Evolutionary conservation across 2,329 filamentous ascomycete genomes (phyloP).

Genomic region (Trichoderma atroviride): DNA sequence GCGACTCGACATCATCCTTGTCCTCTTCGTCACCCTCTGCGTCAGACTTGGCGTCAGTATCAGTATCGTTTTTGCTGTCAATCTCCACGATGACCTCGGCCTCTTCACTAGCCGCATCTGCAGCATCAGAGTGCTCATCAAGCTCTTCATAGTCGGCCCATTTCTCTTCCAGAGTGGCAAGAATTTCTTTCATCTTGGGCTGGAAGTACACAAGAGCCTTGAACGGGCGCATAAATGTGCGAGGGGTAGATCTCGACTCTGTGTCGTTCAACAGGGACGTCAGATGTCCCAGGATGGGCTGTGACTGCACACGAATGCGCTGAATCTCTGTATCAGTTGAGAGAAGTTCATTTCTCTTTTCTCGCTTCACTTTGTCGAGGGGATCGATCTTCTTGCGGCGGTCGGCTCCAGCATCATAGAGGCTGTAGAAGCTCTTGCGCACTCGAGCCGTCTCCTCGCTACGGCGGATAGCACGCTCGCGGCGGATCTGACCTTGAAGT

Average conservation of each 20-base stretch:
- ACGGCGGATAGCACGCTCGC: constrained; percentile 42
- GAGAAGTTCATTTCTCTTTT: constrained; percentile 34
- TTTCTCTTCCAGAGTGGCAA: constrained; percentile 45
- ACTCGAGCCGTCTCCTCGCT: constrained; percentile 42
- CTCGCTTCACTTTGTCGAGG: constrained; percentile 31
- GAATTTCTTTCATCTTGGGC: constrained; percentile 45
- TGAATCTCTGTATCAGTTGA: constrained; percentile 37
- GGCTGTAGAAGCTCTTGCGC: constrained; percentile 38
- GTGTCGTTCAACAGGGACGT: constrained; percentile 43
- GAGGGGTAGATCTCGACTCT: constrained; percentile 40
- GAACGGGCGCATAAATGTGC: constrained; percentile 48
- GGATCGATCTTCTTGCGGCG: constrained; percentile 26
- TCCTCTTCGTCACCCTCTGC: constrained; percentile 31
- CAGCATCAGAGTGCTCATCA: constrained; percentile 31
- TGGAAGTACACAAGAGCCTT: constrained; percentile 46
- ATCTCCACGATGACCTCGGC: constrained; percentile 37
- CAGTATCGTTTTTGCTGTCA: background rate
- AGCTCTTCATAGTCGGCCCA: constrained; percentile 45
- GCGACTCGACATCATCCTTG: constrained; percentile 38
- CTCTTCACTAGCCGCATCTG: constrained; percentile 32
- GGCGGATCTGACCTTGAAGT: constrained; percentile 44
- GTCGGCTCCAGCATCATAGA: background rate
- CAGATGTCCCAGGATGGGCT: constrained; percentile 45
- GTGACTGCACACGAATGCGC: constrained; percentile 47
- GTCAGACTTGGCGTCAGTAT: constrained; percentile 9